phyloP scores from a whole-genome alignment of 1,139 yeast genomes.

The Geotrichum candidum region DNA sequence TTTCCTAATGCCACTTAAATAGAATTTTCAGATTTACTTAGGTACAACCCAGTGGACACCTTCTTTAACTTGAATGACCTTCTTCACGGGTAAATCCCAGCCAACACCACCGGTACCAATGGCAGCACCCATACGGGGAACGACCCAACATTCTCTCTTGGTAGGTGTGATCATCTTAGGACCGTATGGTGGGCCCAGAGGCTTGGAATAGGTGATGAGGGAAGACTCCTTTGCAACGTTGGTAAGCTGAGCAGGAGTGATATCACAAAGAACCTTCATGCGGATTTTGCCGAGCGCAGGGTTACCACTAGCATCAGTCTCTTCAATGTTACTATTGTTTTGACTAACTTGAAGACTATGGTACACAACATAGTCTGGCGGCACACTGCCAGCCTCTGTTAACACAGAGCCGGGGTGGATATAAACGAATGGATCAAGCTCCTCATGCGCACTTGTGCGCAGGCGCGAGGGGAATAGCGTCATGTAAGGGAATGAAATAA shows the following conservation, averaged over 20 bases:
- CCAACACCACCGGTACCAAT: constrained; percentile 81
- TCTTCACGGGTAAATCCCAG: constrained; percentile 85
- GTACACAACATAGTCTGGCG: constrained; percentile 72
- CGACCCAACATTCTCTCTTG: constrained; percentile 73
- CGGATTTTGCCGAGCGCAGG: constrained; percentile 38
- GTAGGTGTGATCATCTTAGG: constrained; percentile 60
- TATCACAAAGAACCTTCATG: constrained; percentile 71
- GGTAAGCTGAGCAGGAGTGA: constrained; percentile 66
- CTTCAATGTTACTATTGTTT: constrained; percentile 38
- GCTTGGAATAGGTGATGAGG: constrained; percentile 78
- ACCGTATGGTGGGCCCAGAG: constrained; percentile 84
- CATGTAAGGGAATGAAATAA: constrained; percentile 65
- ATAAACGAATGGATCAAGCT: constrained; percentile 52
- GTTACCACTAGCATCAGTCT: constrained; percentile 15
- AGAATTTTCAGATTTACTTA: neutral
- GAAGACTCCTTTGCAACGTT: constrained; percentile 72
- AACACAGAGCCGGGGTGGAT: constrained; percentile 74
- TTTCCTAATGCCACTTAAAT: too few species aligned
- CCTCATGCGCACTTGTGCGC: constrained; percentile 26
- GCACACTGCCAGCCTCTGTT: constrained; percentile 51
- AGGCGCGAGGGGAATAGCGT: constrained; percentile 53
- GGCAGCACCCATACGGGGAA: constrained; percentile 84
- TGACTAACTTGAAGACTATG: constrained; percentile 16
- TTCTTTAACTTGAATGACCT: constrained; percentile 64
- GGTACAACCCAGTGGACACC: constrained; percentile 32